phyloP scores from a whole-genome alignment of 1,284 basidiomycete species.

The Microbotryomycetes sp. region DNA sequence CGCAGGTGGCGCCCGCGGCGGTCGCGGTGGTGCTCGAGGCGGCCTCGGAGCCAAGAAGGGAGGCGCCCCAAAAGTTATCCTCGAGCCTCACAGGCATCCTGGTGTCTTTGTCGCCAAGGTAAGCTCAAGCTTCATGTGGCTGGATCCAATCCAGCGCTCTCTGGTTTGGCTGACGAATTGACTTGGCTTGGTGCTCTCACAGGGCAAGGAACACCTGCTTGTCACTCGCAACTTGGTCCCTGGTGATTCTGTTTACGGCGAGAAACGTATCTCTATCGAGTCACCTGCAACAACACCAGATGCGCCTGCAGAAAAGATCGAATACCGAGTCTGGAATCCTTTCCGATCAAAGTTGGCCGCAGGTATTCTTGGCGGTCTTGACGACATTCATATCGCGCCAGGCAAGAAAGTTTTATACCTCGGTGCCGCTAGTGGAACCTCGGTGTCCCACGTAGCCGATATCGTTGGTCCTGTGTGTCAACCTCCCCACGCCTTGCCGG shows the following conservation, averaged over 20 bases:
- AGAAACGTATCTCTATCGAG: conserved; percentile 63
- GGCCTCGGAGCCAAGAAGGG: conserved; percentile 63
- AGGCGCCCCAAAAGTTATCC: conserved; percentile 64
- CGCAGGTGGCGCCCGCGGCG: conserved; percentile 37
- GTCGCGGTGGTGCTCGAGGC: conserved; percentile 36
- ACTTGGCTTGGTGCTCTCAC: too few relatives aligned
- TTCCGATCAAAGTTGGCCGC: conserved; percentile 97
- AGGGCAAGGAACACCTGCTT: conserved; percentile 80
- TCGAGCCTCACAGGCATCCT: conserved; percentile 91
- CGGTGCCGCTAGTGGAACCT: conserved; percentile 91
- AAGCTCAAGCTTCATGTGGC: neutral
- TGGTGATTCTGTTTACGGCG: conserved; percentile 96
- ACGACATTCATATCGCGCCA: conserved; percentile 86
- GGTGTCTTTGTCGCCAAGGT: conserved; percentile 57
- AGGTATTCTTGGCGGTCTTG: conserved; percentile 91
- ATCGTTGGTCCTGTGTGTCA: conserved; percentile 82
- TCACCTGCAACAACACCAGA: conserved; percentile 57
- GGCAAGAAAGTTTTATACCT: conserved; percentile 97
- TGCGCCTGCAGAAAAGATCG: conserved; percentile 74
- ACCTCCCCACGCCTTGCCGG: too few relatives aligned
- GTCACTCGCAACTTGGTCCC: conserved; percentile 98
- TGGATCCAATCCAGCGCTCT: neutral
- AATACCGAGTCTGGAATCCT: conserved; percentile 99
- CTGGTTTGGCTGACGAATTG: conserved; percentile 61
- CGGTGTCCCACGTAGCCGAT: conserved; percentile 97